Base-by-base conservation (phyloP, 108 stramenopile species). In the Cyclotella kingstonii region DNA sequence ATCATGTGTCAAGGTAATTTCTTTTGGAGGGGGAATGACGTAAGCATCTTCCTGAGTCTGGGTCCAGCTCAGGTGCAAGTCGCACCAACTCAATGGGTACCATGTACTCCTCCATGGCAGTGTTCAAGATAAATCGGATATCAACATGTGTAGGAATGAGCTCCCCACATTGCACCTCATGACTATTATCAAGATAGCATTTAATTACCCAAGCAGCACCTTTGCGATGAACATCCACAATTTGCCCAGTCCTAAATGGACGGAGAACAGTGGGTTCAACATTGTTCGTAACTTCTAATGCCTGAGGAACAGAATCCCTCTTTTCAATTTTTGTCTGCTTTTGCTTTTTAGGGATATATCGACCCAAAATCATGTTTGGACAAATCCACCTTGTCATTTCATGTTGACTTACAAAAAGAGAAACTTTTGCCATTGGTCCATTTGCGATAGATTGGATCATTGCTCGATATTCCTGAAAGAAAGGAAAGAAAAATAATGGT, bases 351-450 rank as follows among this genome's bases (percentile, higher is more conserved):
- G 60, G 54, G 15, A 29, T 47, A 35, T 75, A 75, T 18, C 49
- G 50, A 19, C 66, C 74, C 47, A 75, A 58, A 45, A 75, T 67
- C 74, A 75, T 75, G 21, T 59, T 39, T 35, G 74, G 66, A 61
- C 66, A 67, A 12, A 75, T 54, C 45, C 66, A 58, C 38, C 74
- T 47, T 0, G 51, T 65, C 74, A 75, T 62, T n/a, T 7, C 54
- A 52, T 75, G 74, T 56, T 75, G 74, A 47, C 74, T 75, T 9
- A 75, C 66, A 39, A 56, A 43, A 22, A 67, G 46, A 19, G 54
- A 60, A 31, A 75, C 64, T 58, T 52, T 66, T 38, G 44, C 74
- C 74, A 75, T 75, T 15, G 60, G 65, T 9, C 66, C 60, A 14
- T 61, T 66, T 2, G 43, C 4, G 23, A 44, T 75, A 5, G 74